Evolutionary conservation across 805 yeast species (phyloP).

Genomic region (Debaryomyces castellii): DNA sequence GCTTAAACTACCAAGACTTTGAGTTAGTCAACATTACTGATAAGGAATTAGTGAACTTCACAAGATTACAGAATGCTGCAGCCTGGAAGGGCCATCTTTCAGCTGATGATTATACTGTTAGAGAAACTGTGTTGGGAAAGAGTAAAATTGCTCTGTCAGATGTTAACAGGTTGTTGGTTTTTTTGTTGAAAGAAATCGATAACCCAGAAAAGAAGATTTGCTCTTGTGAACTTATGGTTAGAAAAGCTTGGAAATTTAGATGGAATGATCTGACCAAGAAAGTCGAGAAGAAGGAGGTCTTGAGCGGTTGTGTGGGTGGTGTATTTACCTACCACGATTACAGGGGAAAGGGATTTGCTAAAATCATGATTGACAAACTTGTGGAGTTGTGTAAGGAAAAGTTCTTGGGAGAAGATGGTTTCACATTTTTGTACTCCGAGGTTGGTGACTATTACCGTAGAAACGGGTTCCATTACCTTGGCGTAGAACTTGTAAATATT

Average conservation of each 20-base stretch:
- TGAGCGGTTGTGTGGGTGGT: constrained; percentile 41
- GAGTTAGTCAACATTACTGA: constrained; percentile 21
- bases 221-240: constrained; percentile 34
- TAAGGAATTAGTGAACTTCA: constrained; percentile 23
- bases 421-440: constrained; percentile 40
- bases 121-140: constrained; percentile 33
- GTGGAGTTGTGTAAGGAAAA: constrained; percentile 23
- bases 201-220: constrained; percentile 22
- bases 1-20: constrained; percentile 7
- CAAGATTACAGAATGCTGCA: constrained; percentile 32
- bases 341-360: constrained; percentile 38
- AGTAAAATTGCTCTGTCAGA: constrained; percentile 12
- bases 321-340: constrained; percentile 38
- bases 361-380: constrained; percentile 38
- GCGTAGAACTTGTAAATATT: constrained; percentile 31
- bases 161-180: constrained; percentile 15
- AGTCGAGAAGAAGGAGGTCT: constrained; percentile 16
- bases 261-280: constrained; percentile 10
- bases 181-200: constrained; percentile 20
- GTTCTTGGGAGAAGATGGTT: constrained; percentile 31
- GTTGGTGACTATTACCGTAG: constrained; percentile 42
- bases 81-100: constrained; percentile 39
- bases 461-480: constrained; percentile 37
- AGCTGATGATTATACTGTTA: constrained; percentile 28
- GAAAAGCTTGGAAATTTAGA: constrained; percentile 28